phyloP scores from a whole-genome alignment of 169 alveolate species.

The Cryptosporidium canis region DNA sequence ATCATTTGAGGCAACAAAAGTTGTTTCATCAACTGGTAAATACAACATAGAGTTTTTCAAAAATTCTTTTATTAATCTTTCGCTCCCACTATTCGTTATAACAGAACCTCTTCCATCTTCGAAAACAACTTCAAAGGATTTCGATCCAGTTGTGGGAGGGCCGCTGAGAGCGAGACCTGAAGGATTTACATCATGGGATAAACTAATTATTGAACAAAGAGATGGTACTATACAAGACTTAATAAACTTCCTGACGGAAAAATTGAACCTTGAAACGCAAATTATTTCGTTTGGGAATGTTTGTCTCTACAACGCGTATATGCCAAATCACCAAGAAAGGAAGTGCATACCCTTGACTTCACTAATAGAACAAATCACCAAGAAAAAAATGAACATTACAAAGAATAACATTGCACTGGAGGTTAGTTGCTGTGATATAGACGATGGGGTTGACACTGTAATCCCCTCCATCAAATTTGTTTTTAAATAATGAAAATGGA shows the following conservation, averaged over 20 bases:
- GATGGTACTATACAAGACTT: slow-evolving; percentile 79
- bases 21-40: slow-evolving; percentile 83
- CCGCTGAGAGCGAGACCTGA: slow-evolving; percentile 95
- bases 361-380: slow-evolving; percentile 77
- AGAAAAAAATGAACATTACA: slow-evolving; percentile 75
- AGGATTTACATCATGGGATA: slow-evolving; percentile 97
- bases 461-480: slow-evolving; percentile 87
- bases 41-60: slow-evolving; percentile 82
- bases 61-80: slow-evolving; percentile 94
- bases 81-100: slow-evolving; percentile 91
- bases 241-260: slow-evolving; percentile 75
- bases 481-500: slow-evolving; percentile 74
- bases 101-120: slow-evolving; percentile 91
- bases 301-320: slow-evolving; percentile 88
- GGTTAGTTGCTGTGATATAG: slow-evolving; percentile 87
- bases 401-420: slow-evolving; percentile 85
- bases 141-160: slow-evolving; percentile 93
- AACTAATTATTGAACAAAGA: slow-evolving; percentile 84
- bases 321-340: slow-evolving; percentile 84
- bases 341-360: slow-evolving; percentile 78
- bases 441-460: slow-evolving; percentile 85
- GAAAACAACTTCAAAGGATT: slow-evolving; percentile 85
- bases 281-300: slow-evolving; percentile 89
- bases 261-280: slow-evolving; percentile 85
- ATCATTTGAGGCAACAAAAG: slow-evolving; percentile 83